A percentile compares a stretch with the other conserved stretches of the same genome.
These are phyloP conservation scores for Cyclanthera cordifolia DNA, from an alignment of 306 rosid genomes.

Conservation along the genomic window DNA sequence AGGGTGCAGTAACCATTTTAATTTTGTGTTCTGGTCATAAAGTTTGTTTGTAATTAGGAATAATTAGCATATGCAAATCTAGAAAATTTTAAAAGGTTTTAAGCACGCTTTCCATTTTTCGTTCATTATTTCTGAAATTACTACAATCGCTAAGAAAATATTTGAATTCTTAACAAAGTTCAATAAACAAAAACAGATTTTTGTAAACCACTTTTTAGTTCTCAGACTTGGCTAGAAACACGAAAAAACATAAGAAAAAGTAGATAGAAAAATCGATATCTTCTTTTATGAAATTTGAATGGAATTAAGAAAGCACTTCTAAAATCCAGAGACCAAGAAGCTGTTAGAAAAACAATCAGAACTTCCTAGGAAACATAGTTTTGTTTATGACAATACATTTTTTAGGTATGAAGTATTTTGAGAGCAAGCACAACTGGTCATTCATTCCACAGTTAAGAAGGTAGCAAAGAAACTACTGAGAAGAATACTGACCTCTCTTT, in stretches of 20 bases:
- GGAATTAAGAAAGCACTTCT: not conserved
- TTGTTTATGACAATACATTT: not conserved
- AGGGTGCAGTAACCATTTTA: not conserved
- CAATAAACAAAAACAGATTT: too few relatives aligned
- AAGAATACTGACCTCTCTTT: slow-evolving; percentile 44
- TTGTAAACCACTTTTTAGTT: not conserved
- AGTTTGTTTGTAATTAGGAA: not conserved
- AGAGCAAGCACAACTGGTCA: not conserved
- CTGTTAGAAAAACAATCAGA: too few relatives aligned
- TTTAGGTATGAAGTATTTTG: not conserved
- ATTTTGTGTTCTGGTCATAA: not conserved
- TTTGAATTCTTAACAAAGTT: not conserved
- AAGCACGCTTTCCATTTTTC: too few relatives aligned
- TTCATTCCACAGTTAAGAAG: not conserved
- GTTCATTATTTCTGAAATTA: too few relatives aligned
- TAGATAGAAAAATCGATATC: too few relatives aligned
- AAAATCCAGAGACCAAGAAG: not conserved
- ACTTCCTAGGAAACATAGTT: not conserved
- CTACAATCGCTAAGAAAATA: too few relatives aligned
- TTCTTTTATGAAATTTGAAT: not conserved
- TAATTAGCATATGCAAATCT: not conserved
- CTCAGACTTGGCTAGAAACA: not conserved
- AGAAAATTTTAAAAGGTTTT: not conserved
- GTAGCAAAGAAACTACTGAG: not conserved
- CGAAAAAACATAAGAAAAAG: too few relatives aligned